A percentile compares a stretch with the other conserved stretches of the same genome.
These are phyloP conservation scores for Hydrangea macrophylla DNA, from an alignment of 148 eudicot species.

Conservation along the genomic window DNA sequence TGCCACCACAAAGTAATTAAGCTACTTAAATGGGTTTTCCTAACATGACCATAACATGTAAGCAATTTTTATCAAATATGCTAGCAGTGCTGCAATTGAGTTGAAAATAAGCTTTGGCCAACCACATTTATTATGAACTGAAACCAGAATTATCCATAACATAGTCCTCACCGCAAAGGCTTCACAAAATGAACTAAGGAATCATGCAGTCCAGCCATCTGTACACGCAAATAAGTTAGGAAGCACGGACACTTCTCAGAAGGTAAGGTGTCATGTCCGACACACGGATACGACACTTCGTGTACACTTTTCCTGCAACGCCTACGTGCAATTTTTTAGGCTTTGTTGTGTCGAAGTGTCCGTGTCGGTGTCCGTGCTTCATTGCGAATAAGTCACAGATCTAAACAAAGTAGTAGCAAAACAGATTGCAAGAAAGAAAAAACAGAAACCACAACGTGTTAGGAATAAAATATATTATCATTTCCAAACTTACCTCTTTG, in stretches of 20 bases:
- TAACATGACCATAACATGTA: neutral
- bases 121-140: neutral
- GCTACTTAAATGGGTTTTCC: neutral
- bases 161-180: neutral
- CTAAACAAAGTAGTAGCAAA: neutral
- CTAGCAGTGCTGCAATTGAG: neutral
- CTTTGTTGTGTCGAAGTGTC: too few relatives aligned
- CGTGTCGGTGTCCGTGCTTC: too few relatives aligned
- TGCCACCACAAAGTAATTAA: too few relatives aligned
- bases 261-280: too few relatives aligned
- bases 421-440: neutral
- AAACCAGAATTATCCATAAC: neutral
- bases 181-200: neutral
- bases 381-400: neutral
- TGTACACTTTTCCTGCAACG: too few relatives aligned
- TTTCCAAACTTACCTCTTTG: conserved; percentile 55
- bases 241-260: too few relatives aligned
- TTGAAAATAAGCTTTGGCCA: neutral
- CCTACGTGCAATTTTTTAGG: too few relatives aligned
- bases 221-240: too few relatives aligned
- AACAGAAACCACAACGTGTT: neutral
- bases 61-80: neutral
- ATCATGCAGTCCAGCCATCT: neutral
- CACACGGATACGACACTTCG: too few relatives aligned
- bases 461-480: neutral